Evolutionary conservation across 345 rosid species (phyloP).

Genomic region (Luvunga scandens): DNA sequence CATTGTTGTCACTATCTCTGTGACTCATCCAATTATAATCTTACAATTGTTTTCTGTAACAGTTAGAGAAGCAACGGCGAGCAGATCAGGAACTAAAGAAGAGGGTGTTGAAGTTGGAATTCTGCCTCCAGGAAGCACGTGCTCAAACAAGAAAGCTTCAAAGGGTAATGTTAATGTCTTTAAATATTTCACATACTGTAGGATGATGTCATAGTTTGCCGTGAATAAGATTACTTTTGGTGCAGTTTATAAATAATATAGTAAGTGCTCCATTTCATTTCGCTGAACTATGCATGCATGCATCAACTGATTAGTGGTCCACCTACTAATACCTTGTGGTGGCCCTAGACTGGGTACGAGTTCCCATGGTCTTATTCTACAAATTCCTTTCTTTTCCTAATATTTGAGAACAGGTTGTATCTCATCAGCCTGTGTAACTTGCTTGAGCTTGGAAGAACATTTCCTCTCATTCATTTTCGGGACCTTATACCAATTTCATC

Average conservation of each 20-base stretch:
- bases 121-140: slow-evolving; percentile 88
- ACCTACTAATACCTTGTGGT: background rate
- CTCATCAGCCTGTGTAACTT: background rate
- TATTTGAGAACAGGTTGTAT: too few relatives aligned
- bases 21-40: slow-evolving; percentile 6
- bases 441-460: background rate
- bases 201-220: background rate
- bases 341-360: background rate
- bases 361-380: background rate
- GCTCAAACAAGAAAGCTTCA: slow-evolving; percentile 79
- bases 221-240: background rate
- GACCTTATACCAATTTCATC: background rate
- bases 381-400: background rate
- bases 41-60: slow-evolving; percentile 21
- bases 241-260: background rate
- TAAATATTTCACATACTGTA: background rate
- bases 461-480: background rate
- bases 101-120: slow-evolving; percentile 83
- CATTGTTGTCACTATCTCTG: background rate
- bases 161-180: slow-evolving; percentile 41
- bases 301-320: slow-evolving; percentile 6
- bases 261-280: background rate
- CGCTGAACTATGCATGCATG: background rate
- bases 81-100: slow-evolving; percentile 85
- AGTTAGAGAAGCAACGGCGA: slow-evolving; percentile 85